A percentile compares a stretch with the other conserved stretches of the same genome.
These are phyloP conservation scores for Myxozyma sirexii DNA, from an alignment of 805 yeast species.

Conservation along the genomic window DNA sequence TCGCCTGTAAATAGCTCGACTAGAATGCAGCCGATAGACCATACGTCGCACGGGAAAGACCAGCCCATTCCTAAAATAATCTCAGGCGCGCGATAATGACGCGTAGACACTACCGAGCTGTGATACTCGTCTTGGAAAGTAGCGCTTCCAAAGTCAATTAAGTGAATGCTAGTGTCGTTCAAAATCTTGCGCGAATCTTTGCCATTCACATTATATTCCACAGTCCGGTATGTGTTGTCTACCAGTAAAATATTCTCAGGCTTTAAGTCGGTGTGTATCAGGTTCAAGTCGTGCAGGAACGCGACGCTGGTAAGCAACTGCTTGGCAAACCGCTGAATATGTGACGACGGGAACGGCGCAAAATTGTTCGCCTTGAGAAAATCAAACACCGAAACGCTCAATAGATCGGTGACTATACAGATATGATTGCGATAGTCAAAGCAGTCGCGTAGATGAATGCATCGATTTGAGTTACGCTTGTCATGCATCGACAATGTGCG, in stretches of 20 bases:
- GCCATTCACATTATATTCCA: conserved; percentile 43
- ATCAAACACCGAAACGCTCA: conserved; percentile 85
- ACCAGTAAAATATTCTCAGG: conserved; percentile 88
- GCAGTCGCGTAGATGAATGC: conserved; percentile 85
- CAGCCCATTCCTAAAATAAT: conserved; percentile 93
- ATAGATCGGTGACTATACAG: conserved; percentile 86
- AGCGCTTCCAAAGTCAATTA: conserved; percentile 97
- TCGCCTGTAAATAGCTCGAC: conserved; percentile 93
- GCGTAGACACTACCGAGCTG: conserved; percentile 85
- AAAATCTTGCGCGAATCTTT: conserved; percentile 50
- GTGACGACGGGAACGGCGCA: conserved; percentile 91
- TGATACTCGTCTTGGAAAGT: conserved; percentile 93
- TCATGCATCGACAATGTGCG: conserved; percentile 74
- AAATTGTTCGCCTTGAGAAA: conserved; percentile 82
- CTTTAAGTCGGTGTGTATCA: conserved; percentile 94
- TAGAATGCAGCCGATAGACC: conserved; percentile 94
- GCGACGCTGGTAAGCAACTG: conserved; percentile 85
- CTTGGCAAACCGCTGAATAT: conserved; percentile 83
- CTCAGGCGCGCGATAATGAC: conserved; percentile 98
- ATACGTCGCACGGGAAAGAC: conserved; percentile 95
- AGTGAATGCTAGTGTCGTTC: conserved; percentile 76
- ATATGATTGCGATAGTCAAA: conserved; percentile 93
- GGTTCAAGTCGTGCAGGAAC: conserved; percentile 82
- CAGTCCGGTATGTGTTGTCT: conserved; percentile 52
- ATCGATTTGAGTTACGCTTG: conserved; percentile 65